Conservation (phyloP, 495 filamentous ascomycete species). For the Beverwykella pulmonaria region DNA sequence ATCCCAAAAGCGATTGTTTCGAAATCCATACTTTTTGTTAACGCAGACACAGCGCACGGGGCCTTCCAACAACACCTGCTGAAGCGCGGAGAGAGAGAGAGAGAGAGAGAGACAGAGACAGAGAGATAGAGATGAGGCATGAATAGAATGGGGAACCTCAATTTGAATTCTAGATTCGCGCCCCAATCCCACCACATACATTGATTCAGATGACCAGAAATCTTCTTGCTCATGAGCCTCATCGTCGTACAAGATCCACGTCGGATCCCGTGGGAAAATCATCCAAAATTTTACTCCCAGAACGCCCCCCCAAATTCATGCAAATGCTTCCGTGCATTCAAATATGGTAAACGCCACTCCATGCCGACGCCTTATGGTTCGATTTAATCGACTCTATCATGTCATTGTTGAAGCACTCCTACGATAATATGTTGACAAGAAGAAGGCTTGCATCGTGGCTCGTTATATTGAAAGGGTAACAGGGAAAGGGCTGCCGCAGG, state of each 20-base stretch:
- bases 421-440: not conserved
- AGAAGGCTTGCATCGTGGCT: conserved; percentile 6
- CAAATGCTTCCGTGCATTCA: conserved; percentile 16
- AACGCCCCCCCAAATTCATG: not conserved
- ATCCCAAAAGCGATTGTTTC: too few species aligned
- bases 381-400: conserved; percentile 10
- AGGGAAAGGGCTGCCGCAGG: not conserved
- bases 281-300: not conserved
- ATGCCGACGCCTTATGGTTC: conserved; percentile 1
- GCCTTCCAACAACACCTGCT: not conserved
- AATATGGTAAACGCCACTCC: conserved; percentile 9
- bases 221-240: not conserved
- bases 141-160: not conserved
- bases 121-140: not conserved
- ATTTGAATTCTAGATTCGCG: not conserved
- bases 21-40: not conserved
- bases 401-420: conserved; percentile 4
- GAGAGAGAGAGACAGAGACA: not conserved
- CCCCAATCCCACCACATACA: not conserved
- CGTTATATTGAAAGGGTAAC: not conserved
- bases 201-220: too few species aligned
- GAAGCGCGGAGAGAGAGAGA: not conserved
- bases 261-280: not conserved
- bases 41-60: not conserved
- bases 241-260: conserved; percentile 9